phyloP scores from a whole-genome alignment of 495 filamentous ascomycete genomes.

The Podospora bellae-mahoneyi region DNA sequence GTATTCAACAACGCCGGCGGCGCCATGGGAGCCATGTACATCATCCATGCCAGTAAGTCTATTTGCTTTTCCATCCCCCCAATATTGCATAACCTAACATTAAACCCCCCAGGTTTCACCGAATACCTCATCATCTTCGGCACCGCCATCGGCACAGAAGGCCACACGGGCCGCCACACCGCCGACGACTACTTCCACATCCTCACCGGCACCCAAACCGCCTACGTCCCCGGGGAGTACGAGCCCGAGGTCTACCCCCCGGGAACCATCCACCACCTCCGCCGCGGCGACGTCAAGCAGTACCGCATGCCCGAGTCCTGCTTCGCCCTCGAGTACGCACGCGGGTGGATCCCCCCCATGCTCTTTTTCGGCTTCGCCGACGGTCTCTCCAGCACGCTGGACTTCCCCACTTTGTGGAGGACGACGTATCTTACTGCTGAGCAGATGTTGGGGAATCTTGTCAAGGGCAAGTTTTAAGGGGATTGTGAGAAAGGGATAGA shows the following conservation, averaged over 20 bases:
- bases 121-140: slow-evolving; percentile 43
- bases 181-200: slow-evolving; percentile 94
- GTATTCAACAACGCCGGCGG: slow-evolving; percentile 77
- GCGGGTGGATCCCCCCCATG: slow-evolving; percentile 90
- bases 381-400: slow-evolving; percentile 68
- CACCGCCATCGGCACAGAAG: slow-evolving; percentile 82
- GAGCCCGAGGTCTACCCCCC: slow-evolving; percentile 70
- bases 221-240: slow-evolving; percentile 67
- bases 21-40: slow-evolving; percentile 87
- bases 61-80: background rate
- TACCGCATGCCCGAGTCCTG: slow-evolving; percentile 77
- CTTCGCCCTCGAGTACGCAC: slow-evolving; percentile 84
- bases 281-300: slow-evolving; percentile 74
- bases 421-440: slow-evolving; percentile 65
- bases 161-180: slow-evolving; percentile 80
- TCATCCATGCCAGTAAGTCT: slow-evolving; percentile 72
- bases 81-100: background rate
- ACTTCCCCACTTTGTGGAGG: slow-evolving; percentile 74
- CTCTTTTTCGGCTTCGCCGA: slow-evolving; percentile 83
- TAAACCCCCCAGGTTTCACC: slow-evolving; percentile 12
- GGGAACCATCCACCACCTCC: slow-evolving; percentile 74
- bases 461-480: slow-evolving; percentile 66
- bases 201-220: slow-evolving; percentile 67
- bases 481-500: background rate
- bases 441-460: slow-evolving; percentile 69